A percentile compares a stretch with the other conserved stretches of the same genome.
Conservation (phyloP, 257 asterid genomes). For the Nicotiana tomentosiformis region DNA sequence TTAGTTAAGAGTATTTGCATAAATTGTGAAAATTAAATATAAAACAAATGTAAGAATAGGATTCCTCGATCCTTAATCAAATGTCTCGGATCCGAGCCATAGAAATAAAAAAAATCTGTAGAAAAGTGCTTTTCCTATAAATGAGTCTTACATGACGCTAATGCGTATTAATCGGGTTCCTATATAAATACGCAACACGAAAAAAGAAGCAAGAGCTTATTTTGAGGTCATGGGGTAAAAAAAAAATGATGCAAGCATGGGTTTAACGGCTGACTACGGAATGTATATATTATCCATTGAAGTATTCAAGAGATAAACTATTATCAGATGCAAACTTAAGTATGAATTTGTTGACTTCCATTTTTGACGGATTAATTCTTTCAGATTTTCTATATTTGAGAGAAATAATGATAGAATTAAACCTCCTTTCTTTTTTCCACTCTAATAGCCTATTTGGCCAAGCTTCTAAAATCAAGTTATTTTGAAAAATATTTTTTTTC, state of each 20-base stretch:
- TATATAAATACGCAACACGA: too few relatives aligned
- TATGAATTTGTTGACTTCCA: neutral
- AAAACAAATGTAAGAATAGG: neutral
- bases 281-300: too few relatives aligned
- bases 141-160: too few relatives aligned
- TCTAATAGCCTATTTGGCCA: too few relatives aligned
- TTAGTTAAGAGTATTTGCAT: neutral
- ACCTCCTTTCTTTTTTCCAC: neutral
- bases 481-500: too few relatives aligned
- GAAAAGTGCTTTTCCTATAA: too few relatives aligned
- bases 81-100: fast-evolving
- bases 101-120: too few relatives aligned
- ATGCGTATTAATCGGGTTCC: too few relatives aligned
- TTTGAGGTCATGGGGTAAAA: neutral
- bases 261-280: neutral
- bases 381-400: neutral
- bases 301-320: neutral
- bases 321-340: neutral
- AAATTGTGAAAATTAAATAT: neutral
- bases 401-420: neutral
- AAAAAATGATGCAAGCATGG: neutral
- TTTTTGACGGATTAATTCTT: neutral
- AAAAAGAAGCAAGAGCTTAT: neutral
- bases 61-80: too few relatives aligned
- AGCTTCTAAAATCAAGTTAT: too few relatives aligned